Conservation (phyloP, 257 asterid genomes). For the Nemophila menziesii region DNA sequence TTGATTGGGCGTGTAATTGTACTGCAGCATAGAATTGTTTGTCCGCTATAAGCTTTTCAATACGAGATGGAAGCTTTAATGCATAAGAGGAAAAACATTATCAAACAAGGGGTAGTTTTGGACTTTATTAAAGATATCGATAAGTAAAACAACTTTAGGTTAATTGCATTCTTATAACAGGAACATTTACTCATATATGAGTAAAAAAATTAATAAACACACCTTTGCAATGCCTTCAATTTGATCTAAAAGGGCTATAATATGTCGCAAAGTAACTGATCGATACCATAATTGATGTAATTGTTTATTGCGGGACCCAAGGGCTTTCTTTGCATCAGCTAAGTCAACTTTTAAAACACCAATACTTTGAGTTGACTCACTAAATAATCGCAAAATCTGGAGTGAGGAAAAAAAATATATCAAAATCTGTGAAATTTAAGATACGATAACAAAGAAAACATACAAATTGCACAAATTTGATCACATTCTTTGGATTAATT, state of each 20-base stretch:
- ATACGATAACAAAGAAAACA: too few species aligned
- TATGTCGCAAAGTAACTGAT: conserved; percentile 94
- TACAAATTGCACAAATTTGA: not conserved
- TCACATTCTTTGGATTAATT: not conserved
- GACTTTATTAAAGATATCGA: not conserved
- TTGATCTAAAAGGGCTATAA: conserved; percentile 89
- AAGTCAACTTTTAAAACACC: conserved; percentile 73
- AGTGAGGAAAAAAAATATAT: conserved; percentile 8
- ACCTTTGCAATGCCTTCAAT: conserved; percentile 98
- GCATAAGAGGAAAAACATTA: conserved; percentile 13
- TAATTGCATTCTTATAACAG: not conserved
- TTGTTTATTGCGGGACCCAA: conserved; percentile 91
- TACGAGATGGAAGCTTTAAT: conserved; percentile 82
- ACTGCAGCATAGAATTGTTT: conserved; percentile 97
- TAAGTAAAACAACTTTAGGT: not conserved
- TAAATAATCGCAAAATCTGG: conserved; percentile 92
- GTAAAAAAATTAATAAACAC: conserved; percentile 16
- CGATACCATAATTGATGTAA: conserved; percentile 97
- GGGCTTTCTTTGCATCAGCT: conserved; percentile 74
- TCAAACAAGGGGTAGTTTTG: conserved; percentile 6
- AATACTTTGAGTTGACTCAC: conserved; percentile 90
- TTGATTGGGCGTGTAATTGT: conserved; percentile 81
- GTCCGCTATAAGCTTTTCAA: conserved; percentile 85
- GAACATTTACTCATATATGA: too few species aligned
- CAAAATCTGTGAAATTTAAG: not conserved